Conservation (phyloP, 352 stramenopile species). For the Pythium phragmitis region DNA sequence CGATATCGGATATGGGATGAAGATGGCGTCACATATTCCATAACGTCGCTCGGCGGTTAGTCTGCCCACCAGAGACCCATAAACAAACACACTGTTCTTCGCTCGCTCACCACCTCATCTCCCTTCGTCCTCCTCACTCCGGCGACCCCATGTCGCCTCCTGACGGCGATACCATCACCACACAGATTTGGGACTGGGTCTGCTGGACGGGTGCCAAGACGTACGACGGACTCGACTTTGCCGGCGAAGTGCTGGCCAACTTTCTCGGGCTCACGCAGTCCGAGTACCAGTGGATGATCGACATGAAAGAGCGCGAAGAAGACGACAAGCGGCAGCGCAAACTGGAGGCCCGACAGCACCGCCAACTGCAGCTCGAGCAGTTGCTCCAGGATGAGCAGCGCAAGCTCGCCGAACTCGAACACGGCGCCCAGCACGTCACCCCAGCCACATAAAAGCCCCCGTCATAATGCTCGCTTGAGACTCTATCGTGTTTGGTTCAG, state of each 20-base stretch:
- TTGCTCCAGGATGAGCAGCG: slow-evolving; percentile 65
- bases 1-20: slow-evolving; percentile 3
- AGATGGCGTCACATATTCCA: not conserved
- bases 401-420: slow-evolving; percentile 68
- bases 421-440: not conserved
- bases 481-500: no score
- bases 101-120: not conserved
- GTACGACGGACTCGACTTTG: slow-evolving; percentile 75
- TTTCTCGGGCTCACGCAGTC: slow-evolving; percentile 82
- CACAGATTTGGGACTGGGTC: slow-evolving; percentile 59
- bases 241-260: slow-evolving; percentile 72
- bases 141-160: not conserved
- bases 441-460: not conserved
- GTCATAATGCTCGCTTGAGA: no score
- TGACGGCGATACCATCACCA: not conserved
- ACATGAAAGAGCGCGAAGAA: slow-evolving; percentile 66
- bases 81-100: not conserved
- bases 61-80: not conserved
- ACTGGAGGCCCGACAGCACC: slow-evolving; percentile 59
- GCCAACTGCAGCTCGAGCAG: slow-evolving; percentile 64
- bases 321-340: slow-evolving; percentile 57
- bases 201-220: slow-evolving; percentile 65
- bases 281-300: slow-evolving; percentile 85
- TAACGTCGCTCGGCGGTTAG: slow-evolving; percentile 1
- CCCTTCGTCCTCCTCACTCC: not conserved